Base-by-base conservation (phyloP, 805 yeast species). In the Metschnikowia orientalis region DNA sequence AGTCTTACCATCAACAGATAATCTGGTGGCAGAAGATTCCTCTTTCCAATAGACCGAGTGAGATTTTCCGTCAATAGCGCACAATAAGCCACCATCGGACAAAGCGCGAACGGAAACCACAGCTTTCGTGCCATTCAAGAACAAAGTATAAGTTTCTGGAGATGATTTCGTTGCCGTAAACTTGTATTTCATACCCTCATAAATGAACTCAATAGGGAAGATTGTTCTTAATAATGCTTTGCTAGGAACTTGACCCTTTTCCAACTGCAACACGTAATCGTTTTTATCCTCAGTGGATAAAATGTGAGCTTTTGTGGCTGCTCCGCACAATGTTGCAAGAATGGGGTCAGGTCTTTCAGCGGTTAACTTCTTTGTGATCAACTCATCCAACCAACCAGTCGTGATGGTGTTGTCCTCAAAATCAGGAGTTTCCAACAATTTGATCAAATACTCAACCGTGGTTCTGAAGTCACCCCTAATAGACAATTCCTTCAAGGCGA, bases 401-500 rank as follows among this genome's bases (percentile, higher is more conserved):
- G 98, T 92, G 53, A 92, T 90, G 30, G 92, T 90, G 63, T 92
- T 94, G 38, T 82, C 88, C 65, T 88, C 97, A 51, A 92, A 92
- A 57, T 84, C 98, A 35, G 95, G 92, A 15, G 98, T 89, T 67
- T 92, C 97, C 52, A 92, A 73, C 48, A 92, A 73, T 60, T 90
- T 90, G 63, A 94, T 92, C 54, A 92, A 75, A 57, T 92, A 92
- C 65, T 92, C 99, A 44, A 90, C 96, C 10, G 98, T 92, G 18
- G 99, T 92, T 63, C 95, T 78, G 73, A 92, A 92, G 54, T 92
- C 98, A 75, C 99, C 98, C 63, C 98, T 80, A 51, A 92, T 92
- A 35, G 95, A 82, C 49, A 92, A 76, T 63, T 92, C 98, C 60
- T 90, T 92, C 59, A 92, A 72, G 0, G 98, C 99, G 36, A 92